These are phyloP conservation scores for Prunus mongolica DNA, from an alignment of 306 rosid species.

Conservation along the genomic window DNA sequence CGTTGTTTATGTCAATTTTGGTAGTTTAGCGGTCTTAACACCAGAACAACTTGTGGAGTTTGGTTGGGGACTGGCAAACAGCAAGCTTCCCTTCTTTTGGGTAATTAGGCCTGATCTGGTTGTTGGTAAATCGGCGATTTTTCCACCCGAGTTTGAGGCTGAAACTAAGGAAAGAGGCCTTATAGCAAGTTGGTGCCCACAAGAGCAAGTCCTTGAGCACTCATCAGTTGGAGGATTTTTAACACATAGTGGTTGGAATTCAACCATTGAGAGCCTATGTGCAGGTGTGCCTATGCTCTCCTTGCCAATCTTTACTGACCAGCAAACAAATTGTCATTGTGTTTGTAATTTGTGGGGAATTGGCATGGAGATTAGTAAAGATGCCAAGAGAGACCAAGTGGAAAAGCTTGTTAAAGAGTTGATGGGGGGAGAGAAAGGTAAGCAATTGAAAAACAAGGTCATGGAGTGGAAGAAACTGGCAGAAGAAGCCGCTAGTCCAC, in stretches of 20 bases:
- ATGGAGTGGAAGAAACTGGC: too few relatives aligned
- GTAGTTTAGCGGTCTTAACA: not conserved
- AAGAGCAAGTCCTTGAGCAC: slow-evolving; percentile 15
- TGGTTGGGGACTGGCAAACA: slow-evolving; percentile 17
- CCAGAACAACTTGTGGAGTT: not conserved
- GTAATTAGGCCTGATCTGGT: slow-evolving; percentile 13
- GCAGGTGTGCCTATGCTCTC: not conserved
- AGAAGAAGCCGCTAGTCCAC: too few relatives aligned
- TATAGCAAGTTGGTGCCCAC: slow-evolving; percentile 20
- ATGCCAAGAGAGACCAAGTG: too few relatives aligned
- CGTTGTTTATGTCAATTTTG: slow-evolving; percentile 17
- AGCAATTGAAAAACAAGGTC: too few relatives aligned
- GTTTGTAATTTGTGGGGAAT: too few relatives aligned
- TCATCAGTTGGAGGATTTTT: slow-evolving; percentile 9
- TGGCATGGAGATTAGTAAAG: too few relatives aligned
- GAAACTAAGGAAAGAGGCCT: too few relatives aligned
- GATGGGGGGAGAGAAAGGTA: too few relatives aligned
- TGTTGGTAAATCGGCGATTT: not conserved
- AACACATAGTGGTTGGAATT: slow-evolving; percentile 18
- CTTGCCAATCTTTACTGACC: too few relatives aligned
- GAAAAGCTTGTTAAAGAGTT: too few relatives aligned
- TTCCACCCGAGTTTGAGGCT: too few relatives aligned
- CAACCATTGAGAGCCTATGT: slow-evolving; percentile 4
- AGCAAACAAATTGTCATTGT: too few relatives aligned
- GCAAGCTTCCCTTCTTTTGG: slow-evolving; percentile 11